phyloP scores from a whole-genome alignment of 805 yeast genomes.

The Naumovozyma castellii region DNA sequence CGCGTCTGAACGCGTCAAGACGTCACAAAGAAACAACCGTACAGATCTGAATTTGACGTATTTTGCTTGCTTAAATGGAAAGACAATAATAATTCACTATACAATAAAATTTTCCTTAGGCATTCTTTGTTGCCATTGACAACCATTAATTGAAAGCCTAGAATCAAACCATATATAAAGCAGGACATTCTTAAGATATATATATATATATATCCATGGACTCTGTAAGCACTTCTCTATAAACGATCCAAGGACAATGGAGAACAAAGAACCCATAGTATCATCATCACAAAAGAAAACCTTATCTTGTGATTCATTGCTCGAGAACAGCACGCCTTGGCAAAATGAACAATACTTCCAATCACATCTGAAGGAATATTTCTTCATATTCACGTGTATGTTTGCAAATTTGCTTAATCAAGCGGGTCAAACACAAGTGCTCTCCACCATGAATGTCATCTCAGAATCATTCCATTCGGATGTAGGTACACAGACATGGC shows the following conservation, averaged over 20 bases:
- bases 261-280: no score
- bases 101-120: no score
- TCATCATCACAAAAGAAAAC: neutral
- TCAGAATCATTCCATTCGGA: conserved; percentile 28
- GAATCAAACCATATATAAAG: no score
- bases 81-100: no score
- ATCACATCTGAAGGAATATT: conserved; percentile 17
- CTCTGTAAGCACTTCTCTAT: no score
- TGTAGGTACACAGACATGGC: conserved; percentile 43
- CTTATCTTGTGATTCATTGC: neutral
- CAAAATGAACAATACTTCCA: conserved; percentile 17
- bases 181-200: neutral
- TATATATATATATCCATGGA: no score
- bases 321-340: no score
- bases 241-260: no score
- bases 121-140: neutral
- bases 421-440: conserved; percentile 32
- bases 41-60: no score
- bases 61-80: no score
- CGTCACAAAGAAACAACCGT: no score
- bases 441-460: conserved; percentile 31
- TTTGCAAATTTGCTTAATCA: conserved; percentile 34
- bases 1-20: no score
- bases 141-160: neutral
- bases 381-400: conserved; percentile 25